Base-by-base conservation (phyloP, 495 filamentous ascomycete genomes). In the Echria macrotheca region DNA sequence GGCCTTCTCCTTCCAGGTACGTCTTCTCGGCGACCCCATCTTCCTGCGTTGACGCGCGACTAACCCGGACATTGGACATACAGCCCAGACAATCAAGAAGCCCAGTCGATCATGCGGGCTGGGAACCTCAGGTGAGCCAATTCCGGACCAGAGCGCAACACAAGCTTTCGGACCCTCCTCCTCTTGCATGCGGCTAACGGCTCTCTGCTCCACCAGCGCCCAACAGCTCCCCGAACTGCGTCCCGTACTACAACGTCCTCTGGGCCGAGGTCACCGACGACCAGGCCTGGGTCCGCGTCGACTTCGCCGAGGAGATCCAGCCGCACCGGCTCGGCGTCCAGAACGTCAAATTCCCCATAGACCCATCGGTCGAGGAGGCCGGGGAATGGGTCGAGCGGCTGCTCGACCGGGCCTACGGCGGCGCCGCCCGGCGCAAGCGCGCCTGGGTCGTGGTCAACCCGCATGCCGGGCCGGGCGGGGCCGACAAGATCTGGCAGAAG, bases 381-480 rank as follows among this genome's bases (percentile, higher is more conserved):
- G 70, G 78, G 19, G 51, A 56, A 25, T 96, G 86, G 86, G 60
- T 83, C 8, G 66, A 69, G 3, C 71, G 61, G 32, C 69, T 96
- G 17, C 68, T 96, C 3, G 69, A 80, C 36, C 72, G 74, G 19
- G 78, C 90, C 19, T 96, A 96, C 59, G 84, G 82, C 18, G 24
- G 47, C 35, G 69, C 76, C n/a, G 77, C 84, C 36, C 79, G 75
- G 15, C 75, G 72, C 32, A 91, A 87, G 61, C 79, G 88, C 21
- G 78, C 91, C 56, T 93, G 93, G 68, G 81, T 97, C 23, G 68
- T 96, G 14, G 76, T 98, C 52, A 98, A 97, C 58, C 93, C 93
- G 0, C 85, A 91, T 52, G 87, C 89, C 19, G 93, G 93, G 4
- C 82, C 89, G 19, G 90, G 91, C 10, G 77, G 75, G 22, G 93